phyloP scores from a whole-genome alignment of 2,329 filamentous ascomycete species.

The Fusarium udum region DNA sequence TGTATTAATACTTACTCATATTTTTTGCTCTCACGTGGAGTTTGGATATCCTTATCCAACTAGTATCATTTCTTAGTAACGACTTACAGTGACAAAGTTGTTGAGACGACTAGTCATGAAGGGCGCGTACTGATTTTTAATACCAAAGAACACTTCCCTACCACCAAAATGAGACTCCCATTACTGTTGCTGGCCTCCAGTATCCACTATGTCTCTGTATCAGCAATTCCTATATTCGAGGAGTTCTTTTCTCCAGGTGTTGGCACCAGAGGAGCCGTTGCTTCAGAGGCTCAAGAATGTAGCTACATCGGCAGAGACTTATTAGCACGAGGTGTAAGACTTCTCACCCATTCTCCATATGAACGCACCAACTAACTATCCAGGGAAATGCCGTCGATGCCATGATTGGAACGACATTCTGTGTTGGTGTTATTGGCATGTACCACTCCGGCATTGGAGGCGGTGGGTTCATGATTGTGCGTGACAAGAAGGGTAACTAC shows the following conservation, averaged over 20 bases:
- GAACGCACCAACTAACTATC: neutral
- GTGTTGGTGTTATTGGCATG: constrained; percentile 79
- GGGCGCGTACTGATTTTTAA: neutral
- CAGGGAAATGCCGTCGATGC: constrained; percentile 82
- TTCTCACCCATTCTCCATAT: neutral
- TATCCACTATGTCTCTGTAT: constrained; percentile 11
- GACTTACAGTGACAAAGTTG: constrained; percentile 10
- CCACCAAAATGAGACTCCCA: constrained; percentile 2
- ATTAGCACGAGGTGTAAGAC: constrained; percentile 60
- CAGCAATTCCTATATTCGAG: constrained; percentile 16
- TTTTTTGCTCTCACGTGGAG: neutral
- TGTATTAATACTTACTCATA: neutral
- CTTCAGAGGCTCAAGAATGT: constrained; percentile 75
- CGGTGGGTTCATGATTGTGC: constrained; percentile 88
- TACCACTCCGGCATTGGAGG: constrained; percentile 87
- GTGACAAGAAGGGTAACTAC: constrained; percentile 76
- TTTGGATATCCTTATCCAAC: neutral
- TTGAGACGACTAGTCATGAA: neutral
- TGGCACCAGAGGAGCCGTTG: constrained; percentile 68
- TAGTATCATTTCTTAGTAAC: neutral
- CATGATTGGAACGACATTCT: constrained; percentile 77
- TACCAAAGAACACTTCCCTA: neutral
- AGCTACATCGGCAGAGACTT: constrained; percentile 74
- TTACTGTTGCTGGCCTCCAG: constrained; percentile 21
- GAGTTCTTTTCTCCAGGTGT: constrained; percentile 17